Base-by-base conservation (phyloP, 805 yeast species). In the Ogataea glucozyma region DNA sequence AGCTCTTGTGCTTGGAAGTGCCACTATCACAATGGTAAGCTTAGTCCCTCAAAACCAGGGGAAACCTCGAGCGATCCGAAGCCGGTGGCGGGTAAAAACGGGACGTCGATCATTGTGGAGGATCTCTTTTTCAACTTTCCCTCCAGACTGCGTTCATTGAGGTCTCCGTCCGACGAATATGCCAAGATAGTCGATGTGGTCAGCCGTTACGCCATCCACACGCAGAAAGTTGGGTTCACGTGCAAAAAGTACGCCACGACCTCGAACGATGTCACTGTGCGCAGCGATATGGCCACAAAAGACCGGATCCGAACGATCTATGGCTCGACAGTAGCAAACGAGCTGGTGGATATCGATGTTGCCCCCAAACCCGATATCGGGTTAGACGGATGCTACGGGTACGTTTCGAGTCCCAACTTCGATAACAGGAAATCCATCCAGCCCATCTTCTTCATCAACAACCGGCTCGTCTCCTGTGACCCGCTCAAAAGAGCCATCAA, bases 61-160 rank as follows among this genome's bases (percentile, higher is more conserved):
- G 62, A 52, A 0, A 31, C 59, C 3, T 57, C 67, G 2, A 38
- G 51, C 11, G 78, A 72, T 2, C 88, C 89, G 0, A 74, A 73
- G 48, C 88, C 96, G 0, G 72, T 79, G 1, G 99, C 99, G 0
- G 97, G 98, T 0, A 82, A 77, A 47, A 75, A 72, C 35, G 99
- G 99, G 0, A 93, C 99, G 0, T 88, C 82, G 47, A 77, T 93
- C 21, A 62, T 76, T 0, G 95, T 89, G 6, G 96, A 89, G 60
- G 96, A 93, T 60, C 67, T 93, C 42, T 93, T 93, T 57, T 93
- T 83, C 67, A 93, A 91, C 58, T 78, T 85, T 21, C 93, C 96
- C 0, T 78, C 95, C 0, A 71, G 99, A 36, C 64, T 84, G 22
- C 68, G 83, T 43, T 76, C 95, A 0, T 65, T 90, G 36, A 72